Evolutionary conservation across 2,329 filamentous ascomycete genomes (phyloP).

Genomic region (Graphilbum ipis-grandicollis): DNA sequence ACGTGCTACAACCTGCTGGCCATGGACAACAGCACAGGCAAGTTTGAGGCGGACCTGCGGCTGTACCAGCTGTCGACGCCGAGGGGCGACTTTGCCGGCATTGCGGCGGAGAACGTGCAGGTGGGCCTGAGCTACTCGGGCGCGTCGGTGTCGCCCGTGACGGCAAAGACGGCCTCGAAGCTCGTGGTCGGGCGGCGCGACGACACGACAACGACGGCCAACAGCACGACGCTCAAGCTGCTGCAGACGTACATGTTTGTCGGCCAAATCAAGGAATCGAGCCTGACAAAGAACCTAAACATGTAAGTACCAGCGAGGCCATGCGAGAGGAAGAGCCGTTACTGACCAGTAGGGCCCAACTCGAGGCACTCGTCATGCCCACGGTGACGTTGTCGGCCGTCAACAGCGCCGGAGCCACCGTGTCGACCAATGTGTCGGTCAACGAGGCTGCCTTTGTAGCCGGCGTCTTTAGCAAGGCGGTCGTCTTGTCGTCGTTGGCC

Average conservation of each 20-base stretch:
- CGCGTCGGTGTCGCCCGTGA: constrained; percentile 31
- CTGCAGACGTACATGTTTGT: constrained; percentile 52
- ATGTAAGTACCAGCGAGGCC: too few relatives aligned
- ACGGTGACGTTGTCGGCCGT: constrained; percentile 47
- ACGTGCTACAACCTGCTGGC: constrained; percentile 70
- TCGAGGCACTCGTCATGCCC: constrained; percentile 50
- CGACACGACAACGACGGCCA: constrained; percentile 2
- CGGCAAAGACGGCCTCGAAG: constrained; percentile 11
- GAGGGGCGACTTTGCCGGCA: constrained; percentile 31
- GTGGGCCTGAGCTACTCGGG: constrained; percentile 37
- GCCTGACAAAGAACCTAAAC: constrained; percentile 36
- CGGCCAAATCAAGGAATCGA: constrained; percentile 44
- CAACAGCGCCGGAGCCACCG: constrained; percentile 28
- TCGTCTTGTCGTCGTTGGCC: constrained; percentile 32
- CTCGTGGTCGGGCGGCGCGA: constrained; percentile 9
- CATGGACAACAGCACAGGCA: constrained; percentile 47
- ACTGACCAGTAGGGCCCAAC: constrained; percentile 25
- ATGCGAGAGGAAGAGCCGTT: too few relatives aligned
- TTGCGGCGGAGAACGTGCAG: constrained; percentile 32
- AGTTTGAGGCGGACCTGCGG: constrained; percentile 62
- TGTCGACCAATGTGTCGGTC: constrained; percentile 48
- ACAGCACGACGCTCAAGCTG: constrained; percentile 17
- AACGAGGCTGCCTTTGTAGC: constrained; percentile 56
- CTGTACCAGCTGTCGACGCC: constrained; percentile 53
- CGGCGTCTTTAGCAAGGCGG: constrained; percentile 47